Percentiles rank a stretch among this genome's conserved stretches.
Evolutionary conservation across 352 stramenopile genomes (phyloP).

Genomic region (Globisporangium echinulatum): DNA sequence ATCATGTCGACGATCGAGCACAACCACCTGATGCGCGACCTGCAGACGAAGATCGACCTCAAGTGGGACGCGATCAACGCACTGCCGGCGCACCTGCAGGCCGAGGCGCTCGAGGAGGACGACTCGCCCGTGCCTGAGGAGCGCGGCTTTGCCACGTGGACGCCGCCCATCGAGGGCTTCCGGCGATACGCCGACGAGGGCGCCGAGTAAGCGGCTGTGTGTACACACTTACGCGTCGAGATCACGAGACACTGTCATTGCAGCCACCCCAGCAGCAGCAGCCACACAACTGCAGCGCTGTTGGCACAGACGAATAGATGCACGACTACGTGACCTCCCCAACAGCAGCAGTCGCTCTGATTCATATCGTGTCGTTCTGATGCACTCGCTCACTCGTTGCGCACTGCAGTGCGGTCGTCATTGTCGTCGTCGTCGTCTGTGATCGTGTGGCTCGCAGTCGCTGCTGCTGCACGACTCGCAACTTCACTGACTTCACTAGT

Average conservation of each 20-base stretch:
- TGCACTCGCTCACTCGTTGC: background rate
- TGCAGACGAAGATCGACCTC: slow-evolving; percentile 90
- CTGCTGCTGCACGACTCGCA: too few relatives aligned
- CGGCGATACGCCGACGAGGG: slow-evolving; percentile 73
- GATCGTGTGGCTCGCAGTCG: background rate
- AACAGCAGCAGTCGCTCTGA: too few relatives aligned
- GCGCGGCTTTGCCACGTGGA: slow-evolving; percentile 80
- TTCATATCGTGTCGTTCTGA: too few relatives aligned
- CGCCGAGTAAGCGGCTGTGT: slow-evolving; percentile 17
- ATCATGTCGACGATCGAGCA: slow-evolving; percentile 71
- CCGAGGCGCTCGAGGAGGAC: slow-evolving; percentile 72
- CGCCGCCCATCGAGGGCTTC: slow-evolving; percentile 82
- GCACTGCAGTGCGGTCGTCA: background rate
- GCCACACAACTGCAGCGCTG: background rate
- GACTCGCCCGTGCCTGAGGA: slow-evolving; percentile 49
- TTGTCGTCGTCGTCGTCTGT: background rate
- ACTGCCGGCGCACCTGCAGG: slow-evolving; percentile 70
- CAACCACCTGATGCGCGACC: slow-evolving; percentile 84
- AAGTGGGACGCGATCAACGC: slow-evolving; percentile 89
- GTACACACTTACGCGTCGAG: too few relatives aligned
- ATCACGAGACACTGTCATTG: background rate
- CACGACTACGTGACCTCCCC: too few relatives aligned
- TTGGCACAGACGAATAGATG: slow-evolving; percentile 6
- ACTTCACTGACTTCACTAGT: background rate
- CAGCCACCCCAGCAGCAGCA: background rate